Conservation (phyloP, 2,329 filamentous ascomycete species). For the Fonsecaea multimorphosa region DNA sequence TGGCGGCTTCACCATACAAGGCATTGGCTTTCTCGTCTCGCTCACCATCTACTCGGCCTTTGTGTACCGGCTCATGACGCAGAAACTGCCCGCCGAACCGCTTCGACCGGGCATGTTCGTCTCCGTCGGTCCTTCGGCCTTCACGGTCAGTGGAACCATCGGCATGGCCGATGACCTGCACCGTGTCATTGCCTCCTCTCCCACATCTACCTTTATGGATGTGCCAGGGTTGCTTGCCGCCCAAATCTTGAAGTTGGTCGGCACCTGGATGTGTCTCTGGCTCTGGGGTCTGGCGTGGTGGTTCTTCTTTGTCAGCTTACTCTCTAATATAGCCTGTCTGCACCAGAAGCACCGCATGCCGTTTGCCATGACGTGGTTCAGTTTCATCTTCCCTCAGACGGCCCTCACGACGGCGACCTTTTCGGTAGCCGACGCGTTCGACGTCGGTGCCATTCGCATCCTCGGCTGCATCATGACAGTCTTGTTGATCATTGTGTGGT, state of each 20-base stretch:
- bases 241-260: constrained; percentile 60
- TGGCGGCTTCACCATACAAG: constrained; percentile 66
- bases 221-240: constrained; percentile 59
- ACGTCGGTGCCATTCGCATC: constrained; percentile 66
- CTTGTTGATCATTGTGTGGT: constrained; percentile 71
- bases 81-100: constrained; percentile 78
- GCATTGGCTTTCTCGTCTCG: constrained; percentile 68
- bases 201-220: constrained; percentile 58
- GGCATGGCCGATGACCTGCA: constrained; percentile 62
- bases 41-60: constrained; percentile 86
- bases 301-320: constrained; percentile 82
- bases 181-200: constrained; percentile 53
- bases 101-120: constrained; percentile 86
- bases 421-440: constrained; percentile 68
- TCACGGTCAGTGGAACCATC: constrained; percentile 67
- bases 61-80: constrained; percentile 85
- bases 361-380: constrained; percentile 87
- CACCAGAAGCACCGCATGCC: constrained; percentile 58
- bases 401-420: constrained; percentile 75
- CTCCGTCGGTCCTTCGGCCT: constrained; percentile 76
- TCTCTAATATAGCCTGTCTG: constrained; percentile 50
- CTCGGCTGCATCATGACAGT: constrained; percentile 71
- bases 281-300: constrained; percentile 82
- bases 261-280: constrained; percentile 74
- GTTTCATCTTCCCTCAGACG: constrained; percentile 81